phyloP scores from a whole-genome alignment of 257 asterid species.

The Lycium barbarum region DNA sequence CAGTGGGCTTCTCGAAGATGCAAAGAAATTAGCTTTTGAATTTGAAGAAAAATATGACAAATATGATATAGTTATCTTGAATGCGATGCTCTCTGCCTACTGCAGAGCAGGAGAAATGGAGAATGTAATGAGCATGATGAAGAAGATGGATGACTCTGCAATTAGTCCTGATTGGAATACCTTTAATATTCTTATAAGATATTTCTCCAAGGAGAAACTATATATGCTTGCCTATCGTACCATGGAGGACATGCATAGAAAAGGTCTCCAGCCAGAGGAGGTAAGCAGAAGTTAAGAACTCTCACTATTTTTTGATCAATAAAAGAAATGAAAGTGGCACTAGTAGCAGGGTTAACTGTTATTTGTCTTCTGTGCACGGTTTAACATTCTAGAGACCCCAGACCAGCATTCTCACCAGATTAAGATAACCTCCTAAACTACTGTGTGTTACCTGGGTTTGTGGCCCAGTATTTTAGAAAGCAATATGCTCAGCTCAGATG shows the following conservation, averaged over 20 bases:
- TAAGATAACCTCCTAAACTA: slow-evolving; percentile 2
- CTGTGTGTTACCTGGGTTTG: slow-evolving; percentile 8
- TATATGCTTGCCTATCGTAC: slow-evolving; percentile 84
- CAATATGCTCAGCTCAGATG: slow-evolving; percentile 9
- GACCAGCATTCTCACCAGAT: background rate
- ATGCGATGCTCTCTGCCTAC: slow-evolving; percentile 90
- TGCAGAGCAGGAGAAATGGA: slow-evolving; percentile 95
- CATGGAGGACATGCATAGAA: slow-evolving; percentile 88
- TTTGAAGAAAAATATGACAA: slow-evolving; percentile 77
- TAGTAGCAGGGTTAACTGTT: background rate
- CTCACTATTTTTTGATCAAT: background rate
- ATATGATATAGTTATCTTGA: slow-evolving; percentile 91
- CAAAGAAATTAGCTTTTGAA: slow-evolving; percentile 79
- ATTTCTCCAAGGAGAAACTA: slow-evolving; percentile 85
- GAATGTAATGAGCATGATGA: slow-evolving; percentile 93
- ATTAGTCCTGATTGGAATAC: slow-evolving; percentile 90
- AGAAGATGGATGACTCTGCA: slow-evolving; percentile 87
- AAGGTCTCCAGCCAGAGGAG: slow-evolving; percentile 91
- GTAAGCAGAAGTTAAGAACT: slow-evolving; percentile 44
- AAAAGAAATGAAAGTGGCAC: background rate
- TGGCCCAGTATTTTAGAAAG: background rate
- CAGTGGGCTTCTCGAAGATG: slow-evolving; percentile 76
- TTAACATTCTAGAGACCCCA: background rate
- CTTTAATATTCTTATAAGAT: slow-evolving; percentile 76
- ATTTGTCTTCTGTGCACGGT: background rate